Evolutionary conservation across 257 asterid genomes (phyloP).

Genomic region (Solanum sejunctum): DNA sequence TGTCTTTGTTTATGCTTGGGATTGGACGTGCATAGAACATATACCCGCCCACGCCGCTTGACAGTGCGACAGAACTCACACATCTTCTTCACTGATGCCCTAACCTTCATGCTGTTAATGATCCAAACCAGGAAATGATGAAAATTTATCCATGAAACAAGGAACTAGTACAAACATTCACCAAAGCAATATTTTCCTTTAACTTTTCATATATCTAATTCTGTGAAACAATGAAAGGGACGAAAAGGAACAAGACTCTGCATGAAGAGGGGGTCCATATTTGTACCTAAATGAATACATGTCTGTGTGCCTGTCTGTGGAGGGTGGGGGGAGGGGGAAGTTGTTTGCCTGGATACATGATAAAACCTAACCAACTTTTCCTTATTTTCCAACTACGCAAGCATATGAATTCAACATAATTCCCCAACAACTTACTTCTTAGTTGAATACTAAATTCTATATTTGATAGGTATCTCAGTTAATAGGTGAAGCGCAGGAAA

Average conservation of each 20-base stretch:
- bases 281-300: background rate
- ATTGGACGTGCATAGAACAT: constrained; percentile 70
- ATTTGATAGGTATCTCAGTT: background rate
- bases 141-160: background rate
- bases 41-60: constrained; percentile 88
- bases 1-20: constrained; percentile 98
- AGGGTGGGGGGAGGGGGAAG: background rate
- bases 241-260: background rate
- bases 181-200: background rate
- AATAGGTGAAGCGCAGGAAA: background rate
- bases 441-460: background rate
- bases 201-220: background rate
- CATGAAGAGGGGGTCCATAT: background rate
- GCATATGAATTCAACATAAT: background rate
- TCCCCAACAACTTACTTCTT: background rate
- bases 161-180: background rate
- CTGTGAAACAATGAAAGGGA: background rate
- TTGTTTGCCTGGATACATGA: too few species aligned
- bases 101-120: constrained; percentile 73
- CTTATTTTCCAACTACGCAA: background rate
- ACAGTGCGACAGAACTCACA: constrained; percentile 81
- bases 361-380: too few species aligned
- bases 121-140: background rate
- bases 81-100: constrained; percentile 90
- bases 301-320: background rate